phyloP scores from a whole-genome alignment of 148 eudicot genomes.

The Vaccinium macrocarpon region DNA sequence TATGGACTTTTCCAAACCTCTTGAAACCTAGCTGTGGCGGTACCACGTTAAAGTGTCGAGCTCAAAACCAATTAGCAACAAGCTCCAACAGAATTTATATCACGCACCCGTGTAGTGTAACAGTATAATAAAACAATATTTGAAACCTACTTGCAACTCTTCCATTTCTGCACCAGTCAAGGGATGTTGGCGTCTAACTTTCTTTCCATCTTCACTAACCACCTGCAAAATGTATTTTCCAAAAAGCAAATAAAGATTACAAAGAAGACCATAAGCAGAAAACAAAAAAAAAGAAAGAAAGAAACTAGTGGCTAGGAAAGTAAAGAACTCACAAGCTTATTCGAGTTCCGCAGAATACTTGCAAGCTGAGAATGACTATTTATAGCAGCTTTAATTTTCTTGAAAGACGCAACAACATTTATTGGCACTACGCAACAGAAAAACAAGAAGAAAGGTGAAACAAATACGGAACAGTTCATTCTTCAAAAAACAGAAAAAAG shows the following conservation, averaged over 20 bases:
- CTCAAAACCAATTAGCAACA: not conserved
- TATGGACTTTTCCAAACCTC: not conserved
- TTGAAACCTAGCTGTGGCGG: not conserved
- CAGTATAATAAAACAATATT: conserved; percentile 5
- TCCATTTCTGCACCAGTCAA: conserved; percentile 77
- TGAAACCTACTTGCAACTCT: conserved; percentile 72
- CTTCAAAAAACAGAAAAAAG: not conserved
- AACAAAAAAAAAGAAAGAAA: not conserved
- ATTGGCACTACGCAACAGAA: conserved; percentile 63
- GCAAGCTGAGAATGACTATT: conserved; percentile 80
- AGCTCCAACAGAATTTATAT: not conserved
- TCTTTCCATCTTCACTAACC: conserved; percentile 96
- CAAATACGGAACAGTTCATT: not conserved
- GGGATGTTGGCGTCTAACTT: conserved; percentile 79
- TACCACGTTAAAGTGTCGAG: not conserved
- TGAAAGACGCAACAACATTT: conserved; percentile 84
- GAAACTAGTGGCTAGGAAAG: not conserved
- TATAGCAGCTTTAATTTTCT: conserved; percentile 84
- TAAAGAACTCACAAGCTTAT: conserved; percentile 70
- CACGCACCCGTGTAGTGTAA: not conserved
- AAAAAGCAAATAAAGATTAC: not conserved
- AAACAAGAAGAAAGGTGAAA: conserved; percentile 1
- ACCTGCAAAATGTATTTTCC: conserved; percentile 37
- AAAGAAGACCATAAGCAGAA: not conserved
- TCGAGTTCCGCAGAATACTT: conserved; percentile 64